A percentile compares a stretch with the other conserved stretches of the same genome.
Evolutionary conservation across 1,284 basidiomycete species (phyloP).

Genomic region (Jaminaea rosea): DNA sequence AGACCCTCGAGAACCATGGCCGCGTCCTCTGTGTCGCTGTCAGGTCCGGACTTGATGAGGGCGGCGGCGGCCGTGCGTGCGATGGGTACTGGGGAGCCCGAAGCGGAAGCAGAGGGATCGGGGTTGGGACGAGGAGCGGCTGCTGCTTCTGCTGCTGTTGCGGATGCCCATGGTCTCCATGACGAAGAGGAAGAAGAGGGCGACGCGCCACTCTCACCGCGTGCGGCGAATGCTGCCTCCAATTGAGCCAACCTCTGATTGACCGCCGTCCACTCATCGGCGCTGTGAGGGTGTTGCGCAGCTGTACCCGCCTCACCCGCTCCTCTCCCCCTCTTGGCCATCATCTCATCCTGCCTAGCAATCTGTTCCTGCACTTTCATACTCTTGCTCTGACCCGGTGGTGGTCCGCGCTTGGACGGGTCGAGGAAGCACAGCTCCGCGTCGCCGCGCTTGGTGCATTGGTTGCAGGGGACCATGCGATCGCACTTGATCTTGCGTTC

Average conservation of each 20-base stretch:
- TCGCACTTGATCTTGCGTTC: constrained; percentile 45
- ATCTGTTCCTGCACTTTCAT: neutral
- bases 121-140: neutral
- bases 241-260: neutral
- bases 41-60: constrained; percentile 14
- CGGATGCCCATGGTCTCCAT: constrained; percentile 1
- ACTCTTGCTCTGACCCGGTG: neutral
- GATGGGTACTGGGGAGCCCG: neutral
- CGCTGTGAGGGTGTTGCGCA: no score
- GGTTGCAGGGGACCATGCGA: constrained; percentile 38
- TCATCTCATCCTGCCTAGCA: no score
- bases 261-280: neutral
- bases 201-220: neutral
- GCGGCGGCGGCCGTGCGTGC: neutral
- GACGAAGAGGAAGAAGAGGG: neutral
- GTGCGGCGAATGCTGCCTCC: neutral
- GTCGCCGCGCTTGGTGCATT: constrained; percentile 43
- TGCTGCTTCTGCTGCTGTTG: constrained; percentile 1
- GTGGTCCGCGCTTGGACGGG: constrained; percentile 16
- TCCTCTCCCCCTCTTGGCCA: no score
- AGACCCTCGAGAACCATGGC: constrained; percentile 39
- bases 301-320: no score
- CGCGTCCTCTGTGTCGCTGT: constrained; percentile 42
- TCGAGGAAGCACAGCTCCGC: constrained; percentile 31
- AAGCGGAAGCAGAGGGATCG: neutral